Base-by-base conservation (phyloP, 768 basidiomycete species). In the Tulasnella calospora region DNA sequence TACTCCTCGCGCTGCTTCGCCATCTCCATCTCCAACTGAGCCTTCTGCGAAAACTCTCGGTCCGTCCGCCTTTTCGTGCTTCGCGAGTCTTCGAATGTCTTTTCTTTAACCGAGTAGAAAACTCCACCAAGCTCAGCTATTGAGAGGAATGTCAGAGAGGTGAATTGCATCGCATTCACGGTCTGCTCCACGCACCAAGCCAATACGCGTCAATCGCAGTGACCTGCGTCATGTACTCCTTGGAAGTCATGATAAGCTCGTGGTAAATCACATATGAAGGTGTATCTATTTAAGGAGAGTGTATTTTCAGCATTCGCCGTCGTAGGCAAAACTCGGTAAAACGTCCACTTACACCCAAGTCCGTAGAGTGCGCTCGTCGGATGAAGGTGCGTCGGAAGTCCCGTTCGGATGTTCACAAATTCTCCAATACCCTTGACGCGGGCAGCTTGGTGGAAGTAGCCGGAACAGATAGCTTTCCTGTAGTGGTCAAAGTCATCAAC, bases 171-270 rank as follows among this genome's bases (percentile, higher is more conserved):
- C 10, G 5, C 27, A 30, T 40, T 40, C 44, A 44, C 36, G 13
- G 21, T 7, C 3, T 76, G 83, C 88, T 83, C n/a, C 21, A 51
- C 51, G 21, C 85, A 94, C 95, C 96, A 46, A 99, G 89, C 98
- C 98, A 99, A 85, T 96, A 96, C 3, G 98, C 92, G 83, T 99
- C 96, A 80, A 99, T 93, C 0, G 97, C 91, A 2, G 98, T 98
- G n/a, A 99, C 98, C 84, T 96, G 95, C 23, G 96, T 97, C 96
- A 98, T 98, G 85, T 99, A 99, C 84, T 94, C 92, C 83, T 96
- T 97, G 41, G 96, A 96, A 15, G 96, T 97, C 81, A 97, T 86
- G 80, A 98, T 96, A 77, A 97, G 88, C 82, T 98, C 97, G 83
- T 99, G 98, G 83, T 99, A 99, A 44, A 99, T 90, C 71, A 98